phyloP scores from a whole-genome alignment of 140 eudicot species.

The Flaveria floridana region DNA sequence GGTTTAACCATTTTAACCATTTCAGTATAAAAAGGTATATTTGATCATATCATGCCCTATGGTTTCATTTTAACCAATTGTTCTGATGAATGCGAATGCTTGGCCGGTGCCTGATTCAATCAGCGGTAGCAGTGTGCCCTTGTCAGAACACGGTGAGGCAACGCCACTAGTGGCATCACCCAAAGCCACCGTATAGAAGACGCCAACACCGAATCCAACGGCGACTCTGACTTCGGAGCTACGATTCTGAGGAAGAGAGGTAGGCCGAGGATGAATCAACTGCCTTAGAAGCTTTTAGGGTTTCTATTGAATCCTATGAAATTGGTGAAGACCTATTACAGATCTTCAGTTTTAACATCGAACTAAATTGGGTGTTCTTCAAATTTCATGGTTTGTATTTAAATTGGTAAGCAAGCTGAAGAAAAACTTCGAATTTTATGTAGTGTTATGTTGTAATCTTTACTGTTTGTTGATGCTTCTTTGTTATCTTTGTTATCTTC shows the following conservation, averaged over 20 bases:
- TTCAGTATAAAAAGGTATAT: too few species aligned
- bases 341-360: too few species aligned
- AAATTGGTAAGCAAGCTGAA: neutral
- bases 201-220: neutral
- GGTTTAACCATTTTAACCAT: too few species aligned
- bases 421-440: neutral
- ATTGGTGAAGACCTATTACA: neutral
- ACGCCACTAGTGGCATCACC: slow-evolving; percentile 18
- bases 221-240: slow-evolving; percentile 19
- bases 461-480: slow-evolving; percentile 1
- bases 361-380: neutral
- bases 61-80: slow-evolving; percentile 14
- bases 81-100: slow-evolving; percentile 30
- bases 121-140: slow-evolving; percentile 28
- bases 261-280: slow-evolving; percentile 56
- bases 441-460: neutral
- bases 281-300: neutral
- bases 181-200: slow-evolving; percentile 5
- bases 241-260: slow-evolving; percentile 54
- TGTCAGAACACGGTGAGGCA: slow-evolving; percentile 28
- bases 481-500: too few species aligned
- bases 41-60: too few species aligned
- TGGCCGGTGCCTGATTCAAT: slow-evolving; percentile 17
- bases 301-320: neutral
- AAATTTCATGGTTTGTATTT: neutral